Base-by-base conservation (phyloP, 495 filamentous ascomycete genomes). In the Aspergillus sclerotiicarbonarius region DNA sequence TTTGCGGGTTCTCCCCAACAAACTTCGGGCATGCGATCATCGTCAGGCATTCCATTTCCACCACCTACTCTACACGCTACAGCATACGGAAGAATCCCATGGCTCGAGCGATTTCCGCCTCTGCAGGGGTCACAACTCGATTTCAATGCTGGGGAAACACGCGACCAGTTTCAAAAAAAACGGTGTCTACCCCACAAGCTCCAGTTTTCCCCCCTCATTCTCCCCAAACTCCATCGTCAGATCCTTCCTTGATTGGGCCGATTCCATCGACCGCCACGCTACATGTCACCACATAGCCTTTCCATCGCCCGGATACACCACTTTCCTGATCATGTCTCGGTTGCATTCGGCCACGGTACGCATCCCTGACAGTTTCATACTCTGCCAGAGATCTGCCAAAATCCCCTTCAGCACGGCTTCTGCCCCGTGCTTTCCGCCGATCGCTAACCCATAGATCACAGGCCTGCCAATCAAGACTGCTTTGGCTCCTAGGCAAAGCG, bases 391-490 rank as follows among this genome's bases (percentile, higher is more conserved):
- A 64, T 87, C 84, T 12, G 84, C 83, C 43, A 86, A 66, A 15
- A 87, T 63, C 5, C 80, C 77, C 46, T 77, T 75, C 30, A 87
- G 57, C 3, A 87, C 82, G 53, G 83, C 74, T 56, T 78, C 79
- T 3, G 81, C 86, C 6, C 86, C 85, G 41, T 78, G 68, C 55
- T 81, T 75, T 8, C 85, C 85, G 31, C 74, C 76, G 33, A 84
- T 76, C 1, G 75, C 78, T 16, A 96, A 90, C 48, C 92, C 92
- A 67, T 91, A 96, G 62, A 96, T 77, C 70, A 92, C 91, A 16
- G 92, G 92, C 25, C 92, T 75, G 12, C 90, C 91, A 57, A 96
- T 90, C 16, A 93, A 85, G 0, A 96, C 91, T n/a, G 88, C 91
- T 68, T 84, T 89, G 6, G 91, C 92, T 41, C 92, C 92, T 4